These are phyloP conservation scores for Cryptosporidium parvum DNA, from an alignment of 169 alveolate genomes.

Conservation along the genomic window DNA sequence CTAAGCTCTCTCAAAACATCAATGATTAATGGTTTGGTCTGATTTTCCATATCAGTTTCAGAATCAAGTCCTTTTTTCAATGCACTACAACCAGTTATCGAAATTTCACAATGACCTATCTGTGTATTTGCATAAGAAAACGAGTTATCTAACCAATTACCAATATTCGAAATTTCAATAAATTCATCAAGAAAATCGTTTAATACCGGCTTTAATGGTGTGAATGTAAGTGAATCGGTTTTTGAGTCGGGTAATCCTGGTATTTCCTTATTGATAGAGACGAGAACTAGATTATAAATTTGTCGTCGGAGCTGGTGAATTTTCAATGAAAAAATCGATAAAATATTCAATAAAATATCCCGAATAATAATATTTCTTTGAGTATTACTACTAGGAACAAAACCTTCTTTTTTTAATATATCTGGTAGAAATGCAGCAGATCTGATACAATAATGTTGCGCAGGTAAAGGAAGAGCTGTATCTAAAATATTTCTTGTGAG, in stretches of 20 bases:
- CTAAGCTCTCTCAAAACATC: constrained; percentile 68
- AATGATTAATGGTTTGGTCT: constrained; percentile 47
- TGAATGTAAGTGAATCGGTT: constrained; percentile 13
- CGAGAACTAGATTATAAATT: constrained; percentile 53
- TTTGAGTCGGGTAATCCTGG: constrained; percentile 33
- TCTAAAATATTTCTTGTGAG: constrained; percentile 65
- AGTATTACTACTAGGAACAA: constrained; percentile 36
- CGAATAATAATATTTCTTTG: constrained; percentile 62
- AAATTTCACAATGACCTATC: constrained; percentile 63
- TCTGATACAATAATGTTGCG: constrained; percentile 74
- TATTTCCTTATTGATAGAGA: constrained; percentile 28
- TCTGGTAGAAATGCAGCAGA: constrained; percentile 71
- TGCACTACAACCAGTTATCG: constrained; percentile 43
- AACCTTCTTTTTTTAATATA: constrained; percentile 58
- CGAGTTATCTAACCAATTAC: constrained; percentile 56
- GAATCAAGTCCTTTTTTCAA: constrained; percentile 20
- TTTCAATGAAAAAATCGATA: constrained; percentile 56
- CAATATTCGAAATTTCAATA: constrained; percentile 17
- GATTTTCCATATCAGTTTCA: not conserved
- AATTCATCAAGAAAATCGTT: constrained; percentile 46
- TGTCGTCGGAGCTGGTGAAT: constrained; percentile 72
- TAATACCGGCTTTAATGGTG: constrained; percentile 25
- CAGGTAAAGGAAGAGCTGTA: constrained; percentile 72
- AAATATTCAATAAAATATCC: constrained; percentile 51
- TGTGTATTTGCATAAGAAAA: constrained; percentile 70